These are phyloP conservation scores for Wallacemonas rigidus DNA, from an alignment of 208 protist species.

Conservation along the genomic window DNA sequence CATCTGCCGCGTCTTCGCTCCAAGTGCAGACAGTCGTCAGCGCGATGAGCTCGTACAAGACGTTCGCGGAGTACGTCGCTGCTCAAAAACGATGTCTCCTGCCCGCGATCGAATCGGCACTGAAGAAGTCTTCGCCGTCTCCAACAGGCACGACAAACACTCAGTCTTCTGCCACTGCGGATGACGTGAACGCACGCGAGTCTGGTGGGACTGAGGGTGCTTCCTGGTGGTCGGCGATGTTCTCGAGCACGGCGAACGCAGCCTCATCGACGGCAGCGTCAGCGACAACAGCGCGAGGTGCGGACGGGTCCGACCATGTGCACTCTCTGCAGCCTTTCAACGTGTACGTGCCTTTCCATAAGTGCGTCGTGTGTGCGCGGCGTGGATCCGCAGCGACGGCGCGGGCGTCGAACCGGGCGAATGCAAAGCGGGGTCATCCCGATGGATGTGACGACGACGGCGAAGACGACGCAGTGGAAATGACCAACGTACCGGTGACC, in stretches of 20 bases:
- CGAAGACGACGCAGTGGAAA: not conserved
- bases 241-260: not conserved
- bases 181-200: not conserved
- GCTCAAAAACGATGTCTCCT: not conserved
- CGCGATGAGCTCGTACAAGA: not conserved
- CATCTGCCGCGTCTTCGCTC: not conserved
- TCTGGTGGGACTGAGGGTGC: not conserved
- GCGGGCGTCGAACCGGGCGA: too few species aligned
- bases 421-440: too few species aligned
- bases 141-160: not conserved
- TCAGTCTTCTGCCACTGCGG: not conserved
- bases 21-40: not conserved
- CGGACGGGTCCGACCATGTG: constrained; percentile 6
- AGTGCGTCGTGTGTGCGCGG: constrained; percentile 3
- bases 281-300: not conserved
- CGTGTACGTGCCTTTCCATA: constrained; percentile 7
- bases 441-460: too few species aligned
- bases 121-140: not conserved
- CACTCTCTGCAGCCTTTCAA: constrained; percentile 24
- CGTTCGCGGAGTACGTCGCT: constrained; percentile 6
- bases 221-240: constrained; percentile 1
- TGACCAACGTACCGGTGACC: not conserved
- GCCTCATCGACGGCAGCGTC: not conserved
- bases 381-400: not conserved
- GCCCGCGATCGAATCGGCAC: not conserved